A percentile compares a stretch with the other conserved stretches of the same genome.
Conservation (phyloP, 2,329 filamentous ascomycete genomes). For the Emydomyces testavorans region DNA sequence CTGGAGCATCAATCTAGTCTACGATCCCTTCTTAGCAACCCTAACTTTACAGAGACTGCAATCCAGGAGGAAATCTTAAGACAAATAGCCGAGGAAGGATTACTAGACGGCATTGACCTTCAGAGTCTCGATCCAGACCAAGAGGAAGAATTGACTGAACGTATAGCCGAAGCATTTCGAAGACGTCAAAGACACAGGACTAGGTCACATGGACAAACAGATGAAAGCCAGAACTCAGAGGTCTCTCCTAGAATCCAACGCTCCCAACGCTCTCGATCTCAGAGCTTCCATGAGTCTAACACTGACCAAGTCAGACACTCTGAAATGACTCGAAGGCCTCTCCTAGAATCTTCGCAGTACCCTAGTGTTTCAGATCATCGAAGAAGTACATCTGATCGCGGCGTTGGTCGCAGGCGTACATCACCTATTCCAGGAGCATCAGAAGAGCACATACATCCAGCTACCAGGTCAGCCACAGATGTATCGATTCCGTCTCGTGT, state of each 20-base stretch:
- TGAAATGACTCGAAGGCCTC: constrained; percentile 20
- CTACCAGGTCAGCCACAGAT: constrained; percentile 5
- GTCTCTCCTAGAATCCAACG: neutral
- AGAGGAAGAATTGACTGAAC: constrained; percentile 80
- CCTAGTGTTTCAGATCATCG: constrained; percentile 22
- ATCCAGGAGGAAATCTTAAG: constrained; percentile 80
- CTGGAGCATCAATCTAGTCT: constrained; percentile 86
- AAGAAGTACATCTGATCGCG: constrained; percentile 30
- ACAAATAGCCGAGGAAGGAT: constrained; percentile 76
- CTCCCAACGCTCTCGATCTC: neutral
- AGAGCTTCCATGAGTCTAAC: neutral
- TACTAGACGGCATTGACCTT: constrained; percentile 78
- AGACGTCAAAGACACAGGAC: constrained; percentile 48
- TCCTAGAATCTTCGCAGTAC: constrained; percentile 24
- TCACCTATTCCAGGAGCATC: constrained; percentile 16
- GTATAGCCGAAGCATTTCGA: constrained; percentile 79
- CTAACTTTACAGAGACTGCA: constrained; percentile 57
- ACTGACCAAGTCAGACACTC: neutral
- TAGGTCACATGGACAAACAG: constrained; percentile 12
- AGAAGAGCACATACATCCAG: constrained; percentile 2
- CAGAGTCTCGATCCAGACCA: constrained; percentile 73
- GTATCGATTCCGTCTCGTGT: neutral
- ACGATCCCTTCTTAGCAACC: constrained; percentile 68
- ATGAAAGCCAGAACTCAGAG: neutral
- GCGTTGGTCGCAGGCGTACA: constrained; percentile 26